Conservation (phyloP, 208 protist species). For the Angomonas ambiguus region DNA sequence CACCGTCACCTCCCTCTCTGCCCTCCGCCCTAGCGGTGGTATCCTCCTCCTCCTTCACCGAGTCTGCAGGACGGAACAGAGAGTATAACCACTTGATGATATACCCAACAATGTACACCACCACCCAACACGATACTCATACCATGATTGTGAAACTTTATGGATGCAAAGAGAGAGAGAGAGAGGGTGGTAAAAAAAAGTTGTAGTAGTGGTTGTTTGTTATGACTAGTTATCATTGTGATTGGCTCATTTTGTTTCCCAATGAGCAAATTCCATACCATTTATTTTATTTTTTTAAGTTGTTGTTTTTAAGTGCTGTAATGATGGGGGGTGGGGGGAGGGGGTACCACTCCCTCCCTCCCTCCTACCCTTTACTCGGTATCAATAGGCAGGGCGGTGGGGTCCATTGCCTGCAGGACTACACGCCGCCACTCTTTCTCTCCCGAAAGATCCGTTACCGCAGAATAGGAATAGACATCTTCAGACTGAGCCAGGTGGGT, state of each 20-base stretch:
- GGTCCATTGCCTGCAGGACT: neutral
- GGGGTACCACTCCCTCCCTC: too few species aligned
- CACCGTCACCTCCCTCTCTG: neutral
- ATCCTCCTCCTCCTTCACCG: neutral
- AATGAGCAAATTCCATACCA: neutral
- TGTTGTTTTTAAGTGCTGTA: too few species aligned
- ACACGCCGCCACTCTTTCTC: neutral
- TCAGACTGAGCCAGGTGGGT: conserved; percentile 1
- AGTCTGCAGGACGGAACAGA: conserved; percentile 15
- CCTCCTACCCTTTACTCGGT: too few species aligned
- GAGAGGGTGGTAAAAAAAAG: neutral
- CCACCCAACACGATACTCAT: conserved; percentile 48
- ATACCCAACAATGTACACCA: conserved; percentile 32
- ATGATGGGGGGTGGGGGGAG: too few species aligned
- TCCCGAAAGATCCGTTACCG: neutral
- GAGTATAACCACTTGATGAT: conserved; percentile 25
- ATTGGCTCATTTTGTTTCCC: neutral
- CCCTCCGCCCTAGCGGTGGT: neutral
- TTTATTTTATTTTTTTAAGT: conserved; percentile 12
- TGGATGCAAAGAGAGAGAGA: neutral
- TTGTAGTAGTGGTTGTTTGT: neutral
- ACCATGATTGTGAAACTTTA: conserved; percentile 22
- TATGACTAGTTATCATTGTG: neutral
- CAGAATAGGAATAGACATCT: neutral
- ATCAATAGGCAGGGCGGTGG: too few species aligned